These are phyloP conservation scores for Aspergillus bertholletiae DNA, from an alignment of 495 filamentous ascomycete genomes.

Conservation along the genomic window DNA sequence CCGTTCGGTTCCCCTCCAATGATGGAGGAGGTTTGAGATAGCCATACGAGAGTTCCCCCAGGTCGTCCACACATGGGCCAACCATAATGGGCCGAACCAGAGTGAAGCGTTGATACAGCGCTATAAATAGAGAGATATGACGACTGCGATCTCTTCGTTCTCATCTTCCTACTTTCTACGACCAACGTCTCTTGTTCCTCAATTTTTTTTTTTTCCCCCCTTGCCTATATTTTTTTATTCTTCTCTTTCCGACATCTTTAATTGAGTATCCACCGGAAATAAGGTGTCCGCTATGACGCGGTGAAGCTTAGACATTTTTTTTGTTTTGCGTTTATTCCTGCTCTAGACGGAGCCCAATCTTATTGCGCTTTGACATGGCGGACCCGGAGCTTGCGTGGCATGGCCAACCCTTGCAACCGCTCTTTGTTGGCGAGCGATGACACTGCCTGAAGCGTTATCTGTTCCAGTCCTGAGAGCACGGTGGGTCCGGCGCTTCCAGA, in stretches of 20 bases:
- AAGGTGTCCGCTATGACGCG: neutral
- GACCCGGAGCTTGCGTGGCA: no score
- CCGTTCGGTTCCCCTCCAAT: neutral
- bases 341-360: neutral
- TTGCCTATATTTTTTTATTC: neutral
- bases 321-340: neutral
- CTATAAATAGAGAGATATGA: constrained; percentile 10
- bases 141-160: neutral
- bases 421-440: neutral
- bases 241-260: neutral
- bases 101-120: neutral
- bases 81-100: neutral
- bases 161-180: neutral
- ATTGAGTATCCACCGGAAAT: neutral
- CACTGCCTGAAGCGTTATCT: neutral
- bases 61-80: neutral
- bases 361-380: no score
- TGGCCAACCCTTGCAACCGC: neutral
- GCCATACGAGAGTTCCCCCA: neutral
- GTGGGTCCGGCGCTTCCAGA: neutral
- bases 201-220: neutral
- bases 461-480: neutral
- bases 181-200: no score
- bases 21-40: neutral
- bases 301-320: constrained; percentile 23